These are phyloP conservation scores for Gonium pectorale DNA, from an alignment of 139 green algal species.

Conservation along the genomic window DNA sequence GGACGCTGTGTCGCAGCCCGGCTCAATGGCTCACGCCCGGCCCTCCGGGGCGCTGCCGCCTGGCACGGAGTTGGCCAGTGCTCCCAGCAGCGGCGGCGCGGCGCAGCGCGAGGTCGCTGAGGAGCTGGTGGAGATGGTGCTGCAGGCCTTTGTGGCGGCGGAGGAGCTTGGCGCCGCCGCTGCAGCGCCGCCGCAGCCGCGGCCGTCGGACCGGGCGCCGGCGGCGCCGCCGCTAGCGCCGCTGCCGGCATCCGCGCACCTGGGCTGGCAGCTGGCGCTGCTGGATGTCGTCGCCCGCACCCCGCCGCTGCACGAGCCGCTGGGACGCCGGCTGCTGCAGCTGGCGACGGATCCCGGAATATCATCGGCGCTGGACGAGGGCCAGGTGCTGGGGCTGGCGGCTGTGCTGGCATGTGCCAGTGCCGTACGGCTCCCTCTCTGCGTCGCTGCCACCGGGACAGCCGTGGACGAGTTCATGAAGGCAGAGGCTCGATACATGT, in stretches of 20 bases:
- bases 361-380: background rate
- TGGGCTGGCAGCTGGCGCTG: slow-evolving; percentile 21
- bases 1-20: too few species aligned
- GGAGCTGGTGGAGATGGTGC: slow-evolving; percentile 21
- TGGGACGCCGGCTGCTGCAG: background rate
- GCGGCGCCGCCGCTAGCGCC: background rate
- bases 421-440: background rate
- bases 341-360: background rate
- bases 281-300: background rate
- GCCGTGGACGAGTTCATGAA: background rate
- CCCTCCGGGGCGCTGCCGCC: too few species aligned
- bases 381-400: slow-evolving; percentile 14
- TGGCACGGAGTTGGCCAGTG: too few species aligned
- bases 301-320: background rate
- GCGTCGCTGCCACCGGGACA: background rate
- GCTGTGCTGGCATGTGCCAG: background rate
- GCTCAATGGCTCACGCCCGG: too few species aligned
- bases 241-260: background rate
- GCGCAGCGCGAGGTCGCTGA: too few species aligned
- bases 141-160: slow-evolving; percentile 25
- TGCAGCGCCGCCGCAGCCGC: background rate
- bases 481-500: background rate
- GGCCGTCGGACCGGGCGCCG: background rate
- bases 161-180: slow-evolving; percentile 12
- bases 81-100: too few species aligned